phyloP scores from a whole-genome alignment of 1,284 basidiomycete species.

The Leccinum griseonigrum region DNA sequence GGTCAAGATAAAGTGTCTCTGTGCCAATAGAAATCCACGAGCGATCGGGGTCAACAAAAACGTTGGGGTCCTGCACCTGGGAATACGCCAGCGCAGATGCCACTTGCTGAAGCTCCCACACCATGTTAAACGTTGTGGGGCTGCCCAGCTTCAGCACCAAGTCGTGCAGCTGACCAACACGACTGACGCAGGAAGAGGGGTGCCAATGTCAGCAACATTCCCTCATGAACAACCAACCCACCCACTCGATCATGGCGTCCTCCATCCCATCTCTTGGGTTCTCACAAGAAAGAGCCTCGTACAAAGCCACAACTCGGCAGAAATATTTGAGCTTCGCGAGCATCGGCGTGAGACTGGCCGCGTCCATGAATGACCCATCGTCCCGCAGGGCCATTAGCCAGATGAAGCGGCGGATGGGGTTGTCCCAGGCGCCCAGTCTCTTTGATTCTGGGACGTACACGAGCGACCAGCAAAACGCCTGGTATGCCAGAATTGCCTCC shows the following conservation, averaged over 20 bases:
- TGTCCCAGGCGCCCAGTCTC: slow-evolving; percentile 1
- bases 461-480: slow-evolving; percentile 9
- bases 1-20: neutral
- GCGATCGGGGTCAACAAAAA: neutral
- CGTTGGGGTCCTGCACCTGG: slow-evolving; percentile 6
- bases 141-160: neutral
- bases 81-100: slow-evolving; percentile 1
- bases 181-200: neutral
- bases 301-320: neutral
- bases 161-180: neutral
- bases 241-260: neutral
- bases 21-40: slow-evolving; percentile 7
- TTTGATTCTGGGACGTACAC: neutral
- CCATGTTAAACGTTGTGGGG: slow-evolving; percentile 5
- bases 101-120: slow-evolving; percentile 9
- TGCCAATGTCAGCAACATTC: neutral
- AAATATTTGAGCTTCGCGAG: slow-evolving; percentile 15
- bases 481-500: slow-evolving; percentile 2
- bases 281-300: neutral
- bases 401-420: slow-evolving; percentile 5
- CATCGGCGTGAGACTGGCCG: neutral
- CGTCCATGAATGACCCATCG: slow-evolving; percentile 9
- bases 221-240: neutral
- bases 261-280: neutral
- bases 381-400: slow-evolving; percentile 10